Evolutionary conservation across 2,329 filamentous ascomycete genomes (phyloP).

Genomic region (Teratosphaeria gauchensis): DNA sequence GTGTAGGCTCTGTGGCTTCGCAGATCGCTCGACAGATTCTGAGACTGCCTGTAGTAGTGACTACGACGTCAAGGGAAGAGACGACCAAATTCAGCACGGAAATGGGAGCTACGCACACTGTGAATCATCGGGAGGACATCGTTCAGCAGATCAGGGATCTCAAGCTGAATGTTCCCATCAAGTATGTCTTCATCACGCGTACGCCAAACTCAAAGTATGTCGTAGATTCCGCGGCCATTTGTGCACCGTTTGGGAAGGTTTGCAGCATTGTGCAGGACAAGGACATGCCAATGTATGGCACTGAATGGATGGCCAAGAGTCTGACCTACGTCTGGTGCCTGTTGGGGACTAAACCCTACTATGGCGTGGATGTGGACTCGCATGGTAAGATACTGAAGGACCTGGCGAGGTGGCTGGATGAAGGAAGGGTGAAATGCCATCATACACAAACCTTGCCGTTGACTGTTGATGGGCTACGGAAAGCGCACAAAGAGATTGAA

Average conservation of each 20-base stretch:
- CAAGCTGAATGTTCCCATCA: slow-evolving; percentile 28
- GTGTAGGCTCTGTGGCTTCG: slow-evolving; percentile 34
- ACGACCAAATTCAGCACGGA: slow-evolving; percentile 30
- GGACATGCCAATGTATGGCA: slow-evolving; percentile 35
- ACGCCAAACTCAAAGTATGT: slow-evolving; percentile 34
- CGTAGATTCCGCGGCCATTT: slow-evolving; percentile 28
- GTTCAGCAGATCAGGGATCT: slow-evolving; percentile 29
- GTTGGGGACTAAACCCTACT: slow-evolving; percentile 33
- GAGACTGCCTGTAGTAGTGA: slow-evolving; percentile 34
- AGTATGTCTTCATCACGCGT: slow-evolving; percentile 36
- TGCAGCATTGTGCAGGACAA: slow-evolving; percentile 38
- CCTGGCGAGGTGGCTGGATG: slow-evolving; percentile 26
- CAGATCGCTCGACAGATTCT: slow-evolving; percentile 35
- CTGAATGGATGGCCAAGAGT: slow-evolving; percentile 38
- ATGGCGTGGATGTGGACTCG: slow-evolving; percentile 29
- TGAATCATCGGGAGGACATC: slow-evolving; percentile 35
- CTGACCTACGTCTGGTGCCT: slow-evolving; percentile 35
- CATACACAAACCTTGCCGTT: slow-evolving; percentile 28
- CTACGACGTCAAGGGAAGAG: slow-evolving; percentile 34
- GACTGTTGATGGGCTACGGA: slow-evolving; percentile 10
- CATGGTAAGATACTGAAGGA: slow-evolving; percentile 33
- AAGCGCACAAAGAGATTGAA: not conserved
- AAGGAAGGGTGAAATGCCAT: slow-evolving; percentile 30
- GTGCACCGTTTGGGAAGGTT: slow-evolving; percentile 36
- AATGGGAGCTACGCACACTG: slow-evolving; percentile 36